Evolutionary conservation across 441 rosid species (phyloP), one percentile per base, ranked within the genome.

Genomic region (Populus hybrid): DNA sequence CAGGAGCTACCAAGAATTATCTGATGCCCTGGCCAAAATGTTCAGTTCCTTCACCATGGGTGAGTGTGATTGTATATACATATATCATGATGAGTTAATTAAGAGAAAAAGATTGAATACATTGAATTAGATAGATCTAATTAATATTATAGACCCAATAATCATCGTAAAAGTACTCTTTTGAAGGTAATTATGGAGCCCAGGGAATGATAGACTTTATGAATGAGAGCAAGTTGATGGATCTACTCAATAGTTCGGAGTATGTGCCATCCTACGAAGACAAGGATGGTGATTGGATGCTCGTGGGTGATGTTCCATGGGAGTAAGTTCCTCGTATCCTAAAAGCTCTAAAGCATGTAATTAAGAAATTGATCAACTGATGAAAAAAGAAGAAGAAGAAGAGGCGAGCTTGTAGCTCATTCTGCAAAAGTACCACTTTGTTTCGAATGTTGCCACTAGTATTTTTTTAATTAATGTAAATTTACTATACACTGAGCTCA

Each of bases 281-380:
- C 79, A 94, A 91, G 88, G 98, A 92, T 75, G 97, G 97, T 0
- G 98, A 94, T 79, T 94, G 97, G 98, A 94, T 94, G 98, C 92
- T 94, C 79, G 98, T 94, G 64, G 98, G 98, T 6, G 98, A 94
- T 88, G 98, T 94, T 84, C 98, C 97, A 70, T 94, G 98, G 98
- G 90, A 86, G 98, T 95, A 86, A 81, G 97, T 90, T 83, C 73
- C 54, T 75, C 14, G 14, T 42, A 28, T 16, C 16, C 28, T 28
- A 34, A 21, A 79, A 65, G 50, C 67, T 73, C 50, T 50, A 24
- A 30, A 66, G 10, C 63, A 75, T 71, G 64, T 35, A 73, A n/a
- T n/a, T n/a, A n/a, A 34, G 3, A 8, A 57, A 67, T 46, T 18
- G 9, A 21, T 30, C 23, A 36, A 67, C 20, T 18, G 59, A 9